These are phyloP conservation scores for Entomortierella parvispora DNA, from an alignment of 192 early-diverging fungal species.

Conservation along the genomic window DNA sequence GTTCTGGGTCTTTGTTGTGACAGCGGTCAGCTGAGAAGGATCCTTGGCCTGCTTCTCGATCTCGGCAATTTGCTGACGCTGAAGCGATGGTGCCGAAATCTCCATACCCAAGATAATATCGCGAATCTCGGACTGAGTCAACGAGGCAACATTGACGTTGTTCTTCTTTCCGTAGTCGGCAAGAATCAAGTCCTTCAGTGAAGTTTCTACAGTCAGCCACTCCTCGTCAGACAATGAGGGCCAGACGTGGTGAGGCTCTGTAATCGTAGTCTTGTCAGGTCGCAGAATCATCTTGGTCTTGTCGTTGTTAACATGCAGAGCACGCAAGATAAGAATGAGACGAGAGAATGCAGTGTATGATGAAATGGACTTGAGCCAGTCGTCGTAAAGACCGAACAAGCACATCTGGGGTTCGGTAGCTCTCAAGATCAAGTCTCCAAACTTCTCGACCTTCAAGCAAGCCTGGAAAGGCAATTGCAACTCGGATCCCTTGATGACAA, in stretches of 20 bases:
- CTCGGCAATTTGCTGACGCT: slow-evolving; percentile 97
- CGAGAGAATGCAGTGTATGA: slow-evolving; percentile 99
- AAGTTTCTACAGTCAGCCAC: slow-evolving; percentile 96
- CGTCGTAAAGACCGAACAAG: slow-evolving; percentile 91
- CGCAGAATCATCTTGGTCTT: slow-evolving; percentile 96
- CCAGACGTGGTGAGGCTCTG: slow-evolving; percentile 98
- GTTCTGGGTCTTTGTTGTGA: slow-evolving; percentile 96
- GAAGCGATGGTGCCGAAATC: slow-evolving; percentile 94
- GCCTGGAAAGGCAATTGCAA: slow-evolving; percentile 98
- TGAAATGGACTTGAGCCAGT: slow-evolving; percentile 95
- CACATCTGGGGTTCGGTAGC: slow-evolving; percentile 99
- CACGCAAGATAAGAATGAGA: slow-evolving; percentile 94
- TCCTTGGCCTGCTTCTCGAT: slow-evolving; percentile 96
- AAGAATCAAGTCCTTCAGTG: slow-evolving; percentile 96
- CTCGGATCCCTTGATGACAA: slow-evolving; percentile 98
- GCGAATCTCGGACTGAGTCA: slow-evolving; percentile 96
- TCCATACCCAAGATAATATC: slow-evolving; percentile 99
- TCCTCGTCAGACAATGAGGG: slow-evolving; percentile 96
- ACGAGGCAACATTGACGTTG: slow-evolving; percentile 96
- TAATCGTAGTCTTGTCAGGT: slow-evolving; percentile 92
- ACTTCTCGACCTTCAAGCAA: slow-evolving; percentile 97
- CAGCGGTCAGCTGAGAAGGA: slow-evolving; percentile 93
- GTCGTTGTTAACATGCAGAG: slow-evolving; percentile 98
- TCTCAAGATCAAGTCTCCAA: slow-evolving; percentile 97
- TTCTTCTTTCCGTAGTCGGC: slow-evolving; percentile 99